phyloP scores from a whole-genome alignment of 345 rosid species.

The Hibiscus tridactylites region DNA sequence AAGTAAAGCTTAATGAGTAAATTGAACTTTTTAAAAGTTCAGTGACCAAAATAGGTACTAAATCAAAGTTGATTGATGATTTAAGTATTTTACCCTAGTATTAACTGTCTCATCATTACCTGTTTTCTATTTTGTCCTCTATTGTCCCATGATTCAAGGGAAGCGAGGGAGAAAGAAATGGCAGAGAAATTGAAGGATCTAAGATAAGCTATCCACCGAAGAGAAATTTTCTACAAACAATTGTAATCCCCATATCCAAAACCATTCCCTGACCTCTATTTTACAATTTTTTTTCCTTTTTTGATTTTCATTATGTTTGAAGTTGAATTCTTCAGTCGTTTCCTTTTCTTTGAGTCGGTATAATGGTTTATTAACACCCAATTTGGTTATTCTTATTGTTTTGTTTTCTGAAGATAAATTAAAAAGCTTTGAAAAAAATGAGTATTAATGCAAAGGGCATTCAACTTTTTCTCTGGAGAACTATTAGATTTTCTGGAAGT shows the following conservation, averaged over 20 bases:
- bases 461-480: conserved; percentile 27
- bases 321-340: neutral
- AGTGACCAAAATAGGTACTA: too few relatives aligned
- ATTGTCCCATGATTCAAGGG: conserved; percentile 14
- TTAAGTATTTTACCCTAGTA: too few relatives aligned
- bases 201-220: conserved; percentile 20
- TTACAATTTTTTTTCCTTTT: neutral
- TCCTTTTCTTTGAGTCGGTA: neutral
- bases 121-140: conserved; percentile 30
- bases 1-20: too few relatives aligned
- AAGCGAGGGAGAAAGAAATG: neutral
- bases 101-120: conserved; percentile 1
- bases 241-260: conserved; percentile 10
- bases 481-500: conserved; percentile 29
- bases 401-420: neutral
- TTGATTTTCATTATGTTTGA: neutral
- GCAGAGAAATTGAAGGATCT: conserved; percentile 30
- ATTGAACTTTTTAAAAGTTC: too few relatives aligned
- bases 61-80: too few relatives aligned
- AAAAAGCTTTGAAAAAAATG: conserved; percentile 23
- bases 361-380: neutral
- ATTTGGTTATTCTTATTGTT: neutral
- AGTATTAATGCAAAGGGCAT: conserved; percentile 41
- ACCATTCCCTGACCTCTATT: conserved; percentile 8
- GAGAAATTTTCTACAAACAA: conserved; percentile 13